Evolutionary conservation across 805 yeast genomes (phyloP).

Genomic region (Blastobotrys parvus): DNA sequence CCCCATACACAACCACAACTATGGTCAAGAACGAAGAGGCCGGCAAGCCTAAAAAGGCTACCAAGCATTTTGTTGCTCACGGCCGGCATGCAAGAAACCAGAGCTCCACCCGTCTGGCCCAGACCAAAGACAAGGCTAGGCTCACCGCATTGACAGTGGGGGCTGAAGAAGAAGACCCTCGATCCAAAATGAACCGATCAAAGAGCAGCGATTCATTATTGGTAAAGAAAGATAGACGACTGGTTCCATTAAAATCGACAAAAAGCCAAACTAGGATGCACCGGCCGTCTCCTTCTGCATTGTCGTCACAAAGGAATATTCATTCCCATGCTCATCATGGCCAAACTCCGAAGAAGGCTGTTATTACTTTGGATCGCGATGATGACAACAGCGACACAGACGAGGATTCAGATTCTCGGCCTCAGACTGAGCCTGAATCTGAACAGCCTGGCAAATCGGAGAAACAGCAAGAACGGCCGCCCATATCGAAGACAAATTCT

Average conservation of each 20-base stretch:
- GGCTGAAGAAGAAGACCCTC: neutral
- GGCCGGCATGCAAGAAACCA: constrained; percentile 6
- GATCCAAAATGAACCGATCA: neutral
- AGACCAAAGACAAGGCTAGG: neutral
- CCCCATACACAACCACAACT: no score
- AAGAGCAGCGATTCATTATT: constrained; percentile 1
- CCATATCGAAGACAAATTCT: neutral
- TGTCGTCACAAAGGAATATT: no score
- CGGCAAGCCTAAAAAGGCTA: neutral
- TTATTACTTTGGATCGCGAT: constrained; percentile 12
- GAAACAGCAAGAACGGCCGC: neutral
- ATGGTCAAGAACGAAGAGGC: neutral
- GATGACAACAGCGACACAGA: constrained; percentile 8
- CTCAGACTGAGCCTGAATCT: no score
- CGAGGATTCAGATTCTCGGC: no score
- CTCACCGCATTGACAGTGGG: neutral
- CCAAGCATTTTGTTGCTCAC: constrained; percentile 12
- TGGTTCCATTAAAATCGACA: constrained; percentile 7
- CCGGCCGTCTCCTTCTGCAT: neutral
- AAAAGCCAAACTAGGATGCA: constrained; percentile 2
- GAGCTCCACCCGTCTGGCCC: constrained; percentile 10
- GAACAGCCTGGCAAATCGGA: no score
- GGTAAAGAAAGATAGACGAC: constrained; percentile 1
- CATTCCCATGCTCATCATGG: no score
- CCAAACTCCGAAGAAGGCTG: neutral